These are phyloP conservation scores for Aspergillus leporis DNA, from an alignment of 495 filamentous ascomycete species.

Conservation along the genomic window DNA sequence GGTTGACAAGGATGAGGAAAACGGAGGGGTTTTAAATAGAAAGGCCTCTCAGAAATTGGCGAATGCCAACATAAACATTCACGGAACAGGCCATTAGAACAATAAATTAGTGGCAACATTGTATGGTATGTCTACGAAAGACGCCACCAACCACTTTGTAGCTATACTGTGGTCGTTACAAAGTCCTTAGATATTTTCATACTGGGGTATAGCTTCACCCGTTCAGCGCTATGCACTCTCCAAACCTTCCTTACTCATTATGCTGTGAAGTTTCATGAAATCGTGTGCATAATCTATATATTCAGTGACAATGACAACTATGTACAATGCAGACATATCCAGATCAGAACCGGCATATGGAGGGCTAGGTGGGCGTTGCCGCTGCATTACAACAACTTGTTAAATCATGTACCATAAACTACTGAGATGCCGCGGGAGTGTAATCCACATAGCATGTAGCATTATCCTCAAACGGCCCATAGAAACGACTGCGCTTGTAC, in stretches of 20 bases:
- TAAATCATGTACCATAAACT: neutral
- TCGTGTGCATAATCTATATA: neutral
- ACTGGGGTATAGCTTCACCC: no score
- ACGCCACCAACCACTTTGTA: no score
- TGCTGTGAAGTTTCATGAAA: neutral
- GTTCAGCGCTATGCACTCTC: neutral
- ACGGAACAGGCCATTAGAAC: no score
- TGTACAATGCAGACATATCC: neutral
- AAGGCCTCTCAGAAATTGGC: no score
- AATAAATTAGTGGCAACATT: no score
- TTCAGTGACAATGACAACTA: neutral
- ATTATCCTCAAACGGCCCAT: constrained; percentile 39
- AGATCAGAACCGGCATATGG: neutral
- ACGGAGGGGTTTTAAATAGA: no score
- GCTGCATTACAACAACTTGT: neutral
- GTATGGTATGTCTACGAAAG: no score
- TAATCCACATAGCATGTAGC: constrained; percentile 35
- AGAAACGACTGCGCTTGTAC: constrained; percentile 25
- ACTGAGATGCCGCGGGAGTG: constrained; percentile 19
- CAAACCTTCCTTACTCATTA: neutral
- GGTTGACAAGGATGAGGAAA: no score
- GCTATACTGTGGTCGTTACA: no score
- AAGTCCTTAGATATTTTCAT: no score
- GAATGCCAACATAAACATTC: no score
- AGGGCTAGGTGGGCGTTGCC: neutral